Base-by-base conservation (phyloP, 2,329 filamentous ascomycete species). In the Myriosclerotinia curreyana region DNA sequence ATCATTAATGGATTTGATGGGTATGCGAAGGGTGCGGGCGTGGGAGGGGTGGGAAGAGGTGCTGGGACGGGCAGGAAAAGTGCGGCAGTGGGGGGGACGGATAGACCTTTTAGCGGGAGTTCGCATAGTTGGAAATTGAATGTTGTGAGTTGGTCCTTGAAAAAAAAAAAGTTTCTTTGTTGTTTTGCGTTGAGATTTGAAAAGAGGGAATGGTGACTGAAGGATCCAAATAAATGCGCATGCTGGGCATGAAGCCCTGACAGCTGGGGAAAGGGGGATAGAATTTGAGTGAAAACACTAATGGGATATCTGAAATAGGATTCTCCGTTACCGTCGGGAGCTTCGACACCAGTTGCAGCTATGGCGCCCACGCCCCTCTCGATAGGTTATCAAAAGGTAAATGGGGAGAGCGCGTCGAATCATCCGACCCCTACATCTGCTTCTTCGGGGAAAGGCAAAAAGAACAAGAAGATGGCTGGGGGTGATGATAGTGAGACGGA, bases 1-100 rank as follows among this genome's bases (percentile, higher is more conserved):
- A 98, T 99, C 74, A 94, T 99, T 75, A 92, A 91, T 56, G 95
- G 95, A 28, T 99, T 99, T 76, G 95, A 99, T 76, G 96, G 92
- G 75, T 99, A 98, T 79, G 96, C 96, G 81, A 99, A 99, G 77
- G 93, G 91, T 62, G 84, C 83, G 1, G 82, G 83, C 5, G 82
- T 87, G 6, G 82, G 85, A 69, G 80, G 82, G 25, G 55, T 64
- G 38, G 62, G 62, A 46, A 60, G 61, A 14, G 61, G 61, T 5
- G 82, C 83, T 5, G 82, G 86, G 14, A 81, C 85, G 69, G 75
- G 89, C 73, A 84, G 87, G 72, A 85, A 89, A 75, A 81, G 83
- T 31, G 83, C 84, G 6, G 79, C 88, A 56, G 82, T 81, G 66
- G 61, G 61, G 8, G 90, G 93, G 60, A 82, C 84, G 70, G 90